A percentile compares a stretch with the other conserved stretches of the same genome.
phyloP scores from a whole-genome alignment of 2,329 filamentous ascomycete genomes.

The Pseudocercospora fuligena region DNA sequence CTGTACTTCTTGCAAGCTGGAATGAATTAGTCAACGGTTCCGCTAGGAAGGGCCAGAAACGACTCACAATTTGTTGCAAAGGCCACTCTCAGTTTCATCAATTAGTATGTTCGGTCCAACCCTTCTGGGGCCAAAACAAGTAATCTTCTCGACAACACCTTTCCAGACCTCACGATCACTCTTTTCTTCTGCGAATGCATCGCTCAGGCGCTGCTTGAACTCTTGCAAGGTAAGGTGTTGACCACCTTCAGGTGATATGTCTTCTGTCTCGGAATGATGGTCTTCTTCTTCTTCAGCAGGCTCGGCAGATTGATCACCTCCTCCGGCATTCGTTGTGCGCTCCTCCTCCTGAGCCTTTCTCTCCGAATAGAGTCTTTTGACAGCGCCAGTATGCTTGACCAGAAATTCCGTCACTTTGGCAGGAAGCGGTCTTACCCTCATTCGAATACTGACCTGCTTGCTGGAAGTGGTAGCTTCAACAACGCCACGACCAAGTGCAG shows the following conservation, averaged over 20 bases:
- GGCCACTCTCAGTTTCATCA: constrained; percentile 74
- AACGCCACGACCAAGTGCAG: constrained; percentile 82
- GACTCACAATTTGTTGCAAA: constrained; percentile 73
- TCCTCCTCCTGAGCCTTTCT: constrained; percentile 58
- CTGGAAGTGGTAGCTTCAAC: constrained; percentile 78
- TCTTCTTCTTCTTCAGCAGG: constrained; percentile 44
- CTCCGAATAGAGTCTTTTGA: constrained; percentile 79
- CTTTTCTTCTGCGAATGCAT: constrained; percentile 72
- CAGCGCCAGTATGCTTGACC: constrained; percentile 74
- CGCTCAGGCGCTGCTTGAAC: constrained; percentile 73
- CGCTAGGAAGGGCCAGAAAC: constrained; percentile 24
- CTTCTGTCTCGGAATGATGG: constrained; percentile 54
- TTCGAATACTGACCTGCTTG: constrained; percentile 78
- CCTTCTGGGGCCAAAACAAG: constrained; percentile 85
- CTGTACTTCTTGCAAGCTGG: constrained; percentile 38
- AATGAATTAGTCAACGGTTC: constrained; percentile 32
- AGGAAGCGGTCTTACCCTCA: constrained; percentile 81
- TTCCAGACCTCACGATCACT: constrained; percentile 78
- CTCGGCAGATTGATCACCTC: constrained; percentile 39
- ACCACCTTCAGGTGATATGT: constrained; percentile 56
- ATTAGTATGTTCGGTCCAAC: constrained; percentile 88
- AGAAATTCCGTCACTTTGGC: constrained; percentile 81
- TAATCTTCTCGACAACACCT: constrained; percentile 76
- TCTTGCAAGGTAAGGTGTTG: constrained; percentile 72
- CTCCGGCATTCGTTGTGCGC: constrained; percentile 43